Percentiles rank a stretch among this genome's conserved stretches.
phyloP scores from a whole-genome alignment of 495 filamentous ascomycete species.

The Neurospora sp. region DNA sequence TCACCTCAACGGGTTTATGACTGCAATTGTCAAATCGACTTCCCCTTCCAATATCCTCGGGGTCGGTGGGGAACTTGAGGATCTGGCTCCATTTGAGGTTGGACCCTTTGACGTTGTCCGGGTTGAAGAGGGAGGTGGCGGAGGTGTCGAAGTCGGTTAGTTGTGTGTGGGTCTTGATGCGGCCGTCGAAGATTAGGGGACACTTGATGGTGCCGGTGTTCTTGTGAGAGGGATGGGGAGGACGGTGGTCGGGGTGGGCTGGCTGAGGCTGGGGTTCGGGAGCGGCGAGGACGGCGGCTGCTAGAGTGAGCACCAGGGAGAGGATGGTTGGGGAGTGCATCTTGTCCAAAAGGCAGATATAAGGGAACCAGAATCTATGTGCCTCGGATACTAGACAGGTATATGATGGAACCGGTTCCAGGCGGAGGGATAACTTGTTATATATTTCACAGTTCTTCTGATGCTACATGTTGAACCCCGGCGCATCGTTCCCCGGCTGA shows the following conservation, averaged over 20 bases:
- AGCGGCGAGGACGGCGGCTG: background rate
- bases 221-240: constrained; percentile 1
- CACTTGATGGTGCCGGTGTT: constrained; percentile 23
- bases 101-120: constrained; percentile 37
- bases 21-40: constrained; percentile 33
- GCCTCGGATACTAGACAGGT: background rate
- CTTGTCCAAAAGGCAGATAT: no score
- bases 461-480: background rate
- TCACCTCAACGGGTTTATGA: constrained; percentile 37
- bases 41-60: background rate
- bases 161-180: constrained; percentile 19
- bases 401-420: fast-evolving
- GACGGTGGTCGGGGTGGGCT: background rate
- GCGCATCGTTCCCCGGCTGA: background rate
- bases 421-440: background rate
- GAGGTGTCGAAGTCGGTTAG: constrained; percentile 34
- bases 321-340: background rate
- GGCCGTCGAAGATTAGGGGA: constrained; percentile 37
- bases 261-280: background rate
- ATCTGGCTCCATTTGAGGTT: constrained; percentile 37
- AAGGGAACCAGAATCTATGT: no score
- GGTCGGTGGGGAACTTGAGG: constrained; percentile 29
- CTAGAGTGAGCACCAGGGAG: constrained; percentile 1
- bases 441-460: background rate
- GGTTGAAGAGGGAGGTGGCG: constrained; percentile 33